Conservation (phyloP, 306 rosid genomes). For the Macrotyloma uniflorum region DNA sequence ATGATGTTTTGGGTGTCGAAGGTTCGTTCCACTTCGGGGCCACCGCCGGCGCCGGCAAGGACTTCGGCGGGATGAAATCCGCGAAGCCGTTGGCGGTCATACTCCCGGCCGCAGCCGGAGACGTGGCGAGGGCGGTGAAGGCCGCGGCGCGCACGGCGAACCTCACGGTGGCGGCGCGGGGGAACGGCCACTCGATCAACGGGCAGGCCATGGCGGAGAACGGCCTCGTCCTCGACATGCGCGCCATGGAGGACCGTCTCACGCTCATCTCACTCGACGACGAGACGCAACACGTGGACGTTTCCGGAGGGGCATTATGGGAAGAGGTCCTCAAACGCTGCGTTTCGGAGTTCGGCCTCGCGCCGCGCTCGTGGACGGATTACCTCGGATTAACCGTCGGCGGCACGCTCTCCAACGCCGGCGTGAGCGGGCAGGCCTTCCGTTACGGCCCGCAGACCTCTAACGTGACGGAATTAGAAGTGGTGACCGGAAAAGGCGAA, state of each 20-base stretch:
- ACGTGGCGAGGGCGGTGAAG: constrained; percentile 54
- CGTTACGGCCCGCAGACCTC: constrained; percentile 92
- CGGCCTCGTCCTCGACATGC: constrained; percentile 89
- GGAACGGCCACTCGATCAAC: constrained; percentile 97
- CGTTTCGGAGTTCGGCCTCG: constrained; percentile 49
- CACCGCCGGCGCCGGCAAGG: constrained; percentile 53
- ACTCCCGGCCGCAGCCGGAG: constrained; percentile 49
- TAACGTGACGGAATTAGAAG: constrained; percentile 84
- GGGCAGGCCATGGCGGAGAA: constrained; percentile 94
- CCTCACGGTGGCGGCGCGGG: constrained; percentile 88
- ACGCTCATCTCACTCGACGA: constrained; percentile 31
- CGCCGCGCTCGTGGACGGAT: constrained; percentile 98
- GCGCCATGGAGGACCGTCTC: constrained; percentile 58
- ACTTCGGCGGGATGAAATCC: constrained; percentile 83
- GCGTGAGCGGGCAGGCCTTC: constrained; percentile 94
- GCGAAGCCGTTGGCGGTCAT: constrained; percentile 59
- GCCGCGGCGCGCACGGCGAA: constrained; percentile 49
- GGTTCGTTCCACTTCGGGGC: constrained; percentile 44
- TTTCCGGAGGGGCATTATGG: constrained; percentile 98
- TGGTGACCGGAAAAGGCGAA: constrained; percentile 89
- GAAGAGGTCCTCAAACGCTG: constrained; percentile 80
- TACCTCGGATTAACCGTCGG: constrained; percentile 88
- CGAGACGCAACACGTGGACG: constrained; percentile 59
- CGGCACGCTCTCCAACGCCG: constrained; percentile 93
- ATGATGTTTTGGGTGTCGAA: constrained; percentile 52